Conservation (phyloP, 495 filamentous ascomycete genomes). For the Penicillium longicatenatum region DNA sequence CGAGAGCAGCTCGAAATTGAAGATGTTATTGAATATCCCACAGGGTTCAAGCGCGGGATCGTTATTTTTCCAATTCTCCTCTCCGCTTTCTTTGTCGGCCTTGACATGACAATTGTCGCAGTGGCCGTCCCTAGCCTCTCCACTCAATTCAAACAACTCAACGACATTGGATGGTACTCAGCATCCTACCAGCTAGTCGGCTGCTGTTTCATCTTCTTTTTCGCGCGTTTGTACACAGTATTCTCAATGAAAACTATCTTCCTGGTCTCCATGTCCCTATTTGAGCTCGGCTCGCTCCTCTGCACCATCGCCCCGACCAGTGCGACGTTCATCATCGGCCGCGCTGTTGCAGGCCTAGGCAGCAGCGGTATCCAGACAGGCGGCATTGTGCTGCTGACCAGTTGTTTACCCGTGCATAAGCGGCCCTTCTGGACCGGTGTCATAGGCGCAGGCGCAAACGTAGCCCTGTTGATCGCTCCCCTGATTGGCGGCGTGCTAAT, state of each 20-base stretch:
- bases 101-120: not conserved
- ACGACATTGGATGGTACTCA: not conserved
- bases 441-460: constrained; percentile 66
- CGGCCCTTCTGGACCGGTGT: constrained; percentile 67
- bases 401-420: constrained; percentile 64
- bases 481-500: constrained; percentile 60
- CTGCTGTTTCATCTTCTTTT: not conserved
- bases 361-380: not conserved
- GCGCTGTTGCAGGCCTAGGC: not conserved
- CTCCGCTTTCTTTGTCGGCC: not conserved
- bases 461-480: constrained; percentile 67
- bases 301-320: not conserved
- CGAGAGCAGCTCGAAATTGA: not conserved
- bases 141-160: not conserved
- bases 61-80: not conserved
- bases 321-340: not conserved
- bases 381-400: constrained; percentile 54
- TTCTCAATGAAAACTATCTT: not conserved
- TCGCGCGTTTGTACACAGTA: not conserved
- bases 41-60: not conserved
- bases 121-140: not conserved
- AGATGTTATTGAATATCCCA: not conserved
- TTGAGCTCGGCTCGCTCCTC: not conserved
- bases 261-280: not conserved
- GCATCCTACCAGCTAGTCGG: not conserved